Evolutionary conservation across 2,329 filamentous ascomycete species (phyloP), one percentile per base, ranked within the genome.

Genomic region (Penicillium occitanis): DNA sequence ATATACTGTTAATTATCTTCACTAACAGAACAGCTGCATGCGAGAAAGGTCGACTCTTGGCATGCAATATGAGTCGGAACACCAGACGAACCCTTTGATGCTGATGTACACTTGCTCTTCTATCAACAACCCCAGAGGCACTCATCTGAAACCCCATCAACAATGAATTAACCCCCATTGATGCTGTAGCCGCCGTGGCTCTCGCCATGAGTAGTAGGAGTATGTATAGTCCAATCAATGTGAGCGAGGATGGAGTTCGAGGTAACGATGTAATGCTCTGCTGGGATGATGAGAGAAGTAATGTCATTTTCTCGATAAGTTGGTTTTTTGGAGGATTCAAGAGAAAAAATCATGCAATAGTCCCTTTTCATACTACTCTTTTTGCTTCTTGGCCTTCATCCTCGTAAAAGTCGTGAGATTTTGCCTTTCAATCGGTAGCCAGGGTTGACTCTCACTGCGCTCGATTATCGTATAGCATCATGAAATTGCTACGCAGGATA

Each of bases 191-290:
- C 10, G 60, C 46, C 11, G 60, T 51, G 17, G 33, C 44, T 25
- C 33, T 51, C 28, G 60, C 19, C 42, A 48, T 50, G 30, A 62
- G 44, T 25, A 62, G 46, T 35, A 62, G 30, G 10, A 48, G 6
- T 40, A 62, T 33, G 22, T 30, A 57, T 22, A 57, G 33, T 40
- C 53, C 53, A 40, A 57, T 57, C 53, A 57, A 25, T 37, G 53
- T 57, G 53, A 57, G 53, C 33, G 53, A 57, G 33, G 53, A 57
- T 40, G 53, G 53, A 14, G 17, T 33, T 57, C 53, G 53, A 37
- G 33, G 11, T 30, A 40, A 17, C 10, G 30, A 57, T 19, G 30
- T 57, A 33, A 37, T 57, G 53, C 53, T 57, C n/a, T 57, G 53
- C 53, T 57, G 53, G 19, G 30, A 17, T 35, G 53, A 57, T 8